phyloP scores from a whole-genome alignment of 352 stramenopile species.

The Phytophthora syringae region DNA sequence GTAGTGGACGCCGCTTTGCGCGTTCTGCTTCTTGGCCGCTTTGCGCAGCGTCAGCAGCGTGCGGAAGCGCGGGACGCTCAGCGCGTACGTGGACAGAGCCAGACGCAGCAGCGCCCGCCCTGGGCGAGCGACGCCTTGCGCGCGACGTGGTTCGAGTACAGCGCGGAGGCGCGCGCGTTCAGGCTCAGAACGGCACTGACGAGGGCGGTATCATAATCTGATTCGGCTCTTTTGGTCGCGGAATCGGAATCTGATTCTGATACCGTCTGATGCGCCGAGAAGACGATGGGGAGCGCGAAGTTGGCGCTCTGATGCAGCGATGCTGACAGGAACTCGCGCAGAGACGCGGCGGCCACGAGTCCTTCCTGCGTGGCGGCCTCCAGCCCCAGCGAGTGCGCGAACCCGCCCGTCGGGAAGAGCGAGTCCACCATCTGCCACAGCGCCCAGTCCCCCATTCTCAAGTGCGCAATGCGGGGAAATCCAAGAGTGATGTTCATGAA shows the following conservation, averaged over 20 bases:
- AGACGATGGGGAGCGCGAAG: slow-evolving; percentile 77
- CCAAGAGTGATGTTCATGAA: slow-evolving; percentile 12
- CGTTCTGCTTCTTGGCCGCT: slow-evolving; percentile 51
- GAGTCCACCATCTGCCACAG: slow-evolving; percentile 88
- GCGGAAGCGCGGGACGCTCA: slow-evolving; percentile 33
- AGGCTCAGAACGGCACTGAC: slow-evolving; percentile 56
- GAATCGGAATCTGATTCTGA: no score
- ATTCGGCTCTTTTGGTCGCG: no score
- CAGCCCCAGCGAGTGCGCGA: slow-evolving; percentile 82
- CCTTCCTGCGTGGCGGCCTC: slow-evolving; percentile 80
- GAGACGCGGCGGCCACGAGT: slow-evolving; percentile 50
- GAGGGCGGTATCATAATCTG: slow-evolving; percentile 8
- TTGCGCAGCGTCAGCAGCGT: slow-evolving; percentile 57
- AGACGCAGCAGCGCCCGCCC: slow-evolving; percentile 72
- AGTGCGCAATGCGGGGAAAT: slow-evolving; percentile 2
- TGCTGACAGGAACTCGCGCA: slow-evolving; percentile 62
- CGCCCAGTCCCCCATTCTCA: slow-evolving; percentile 44
- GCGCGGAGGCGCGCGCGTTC: slow-evolving; percentile 56
- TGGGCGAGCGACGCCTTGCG: slow-evolving; percentile 80
- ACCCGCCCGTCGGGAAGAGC: slow-evolving; percentile 82
- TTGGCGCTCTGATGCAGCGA: slow-evolving; percentile 80
- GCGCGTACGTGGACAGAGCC: slow-evolving; percentile 62
- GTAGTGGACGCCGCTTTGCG: slow-evolving; percentile 68
- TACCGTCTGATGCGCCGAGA: slow-evolving; percentile 48
- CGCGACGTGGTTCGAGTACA: slow-evolving; percentile 84